Base-by-base conservation (phyloP, 257 asterid genomes). In the Anisodus acutangulus region DNA sequence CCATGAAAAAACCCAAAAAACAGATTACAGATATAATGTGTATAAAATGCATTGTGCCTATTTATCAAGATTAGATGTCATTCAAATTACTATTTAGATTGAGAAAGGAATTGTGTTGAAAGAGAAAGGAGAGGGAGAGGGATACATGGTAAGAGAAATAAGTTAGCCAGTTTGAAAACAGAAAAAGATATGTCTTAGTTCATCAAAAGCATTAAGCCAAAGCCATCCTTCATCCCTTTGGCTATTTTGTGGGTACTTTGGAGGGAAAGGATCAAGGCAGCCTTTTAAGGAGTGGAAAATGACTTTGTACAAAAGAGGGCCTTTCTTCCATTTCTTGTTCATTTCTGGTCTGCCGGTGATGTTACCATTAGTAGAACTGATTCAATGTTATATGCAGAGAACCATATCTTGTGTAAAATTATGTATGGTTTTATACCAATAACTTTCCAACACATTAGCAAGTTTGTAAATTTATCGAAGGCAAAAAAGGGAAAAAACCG, bases 181-280 rank as follows among this genome's bases (percentile, higher is more conserved):
- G 45, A 51, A 22, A 74, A 51, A 49, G 60, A 74, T 74, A 43
- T 11, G 11, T n/a, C 22, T 26, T 74, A 31, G 62, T 49, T 49
- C 43, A 74, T 49, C 12, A 0, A 6, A 74, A 74, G 43, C 80
- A 74, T 53, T 74, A 49, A 19, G 45, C 45, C 19, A 3, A 41
- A 76, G 31, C 45, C 22, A 22, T 15, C 2, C 81, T 76, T 76
- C 81, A 51, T 76, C 81, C 81, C 63, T 72, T 19, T 45, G n/a
- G 17, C 41, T 45, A 45, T 45, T 74, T 22, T 74, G 45, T 74
- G 4, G 81, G 45, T 49, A 74, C 43, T 74, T 49, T 22, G 81
- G 37, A 74, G 3, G 59, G 19, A 3, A 47, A 49, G 8, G 41
- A 49, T 74, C 19, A 74, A 22, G 62, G 13, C 43, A 74, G 6